Evolutionary conservation across 2,329 filamentous ascomycete species (phyloP), one percentile per base, ranked within the genome.

Genomic region (Thielaviopsis ethacetica): DNA sequence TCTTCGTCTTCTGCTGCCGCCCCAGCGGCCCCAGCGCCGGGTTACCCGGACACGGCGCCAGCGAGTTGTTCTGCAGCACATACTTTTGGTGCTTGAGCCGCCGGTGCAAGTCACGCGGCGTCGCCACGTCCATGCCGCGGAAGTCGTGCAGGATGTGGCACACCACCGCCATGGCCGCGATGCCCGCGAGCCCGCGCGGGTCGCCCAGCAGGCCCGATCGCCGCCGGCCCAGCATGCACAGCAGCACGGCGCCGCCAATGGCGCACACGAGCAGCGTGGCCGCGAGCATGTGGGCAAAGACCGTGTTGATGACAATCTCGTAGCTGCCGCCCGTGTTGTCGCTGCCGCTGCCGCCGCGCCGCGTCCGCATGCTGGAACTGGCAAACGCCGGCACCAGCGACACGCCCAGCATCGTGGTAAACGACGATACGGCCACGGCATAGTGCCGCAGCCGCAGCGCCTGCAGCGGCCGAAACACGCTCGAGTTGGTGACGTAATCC

Each of bases 131-230:
- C 70, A 86, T 79, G 59, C 83, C 83, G 62, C 81, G 82, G 66
- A 89, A 88, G 66, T 89, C 85, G 69, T 82, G 82, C 63, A 88
- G 71, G 66, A 88, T 86, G 63, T 88, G 85, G 63, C 79, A 82
- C 62, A 81, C 80, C 2, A 86, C 85, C 10, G 85, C 85, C 84
- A 89, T 88, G 59, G 84, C 81, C 5, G 85, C 85, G 44, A 88
- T 75, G 1, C 85, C 85, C 1, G 85, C 84, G 56, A 89, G 86
- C 5, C 85, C 85, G 63, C 81, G 82, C 6, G 86, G 84, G 66
- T 88, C 83, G 5, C 80, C 79, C 2, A 82, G 69, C 17, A 89
- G 72, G 0, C 85, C 85, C 3, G 83, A 85, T 47, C 79, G 81
- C 22, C 85, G 75, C 17, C 74, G 74, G 59, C 79, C 77, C 51